Evolutionary conservation across 192 early-diverging fungal genomes (phyloP).

Genomic region (Coemansia sp.): DNA sequence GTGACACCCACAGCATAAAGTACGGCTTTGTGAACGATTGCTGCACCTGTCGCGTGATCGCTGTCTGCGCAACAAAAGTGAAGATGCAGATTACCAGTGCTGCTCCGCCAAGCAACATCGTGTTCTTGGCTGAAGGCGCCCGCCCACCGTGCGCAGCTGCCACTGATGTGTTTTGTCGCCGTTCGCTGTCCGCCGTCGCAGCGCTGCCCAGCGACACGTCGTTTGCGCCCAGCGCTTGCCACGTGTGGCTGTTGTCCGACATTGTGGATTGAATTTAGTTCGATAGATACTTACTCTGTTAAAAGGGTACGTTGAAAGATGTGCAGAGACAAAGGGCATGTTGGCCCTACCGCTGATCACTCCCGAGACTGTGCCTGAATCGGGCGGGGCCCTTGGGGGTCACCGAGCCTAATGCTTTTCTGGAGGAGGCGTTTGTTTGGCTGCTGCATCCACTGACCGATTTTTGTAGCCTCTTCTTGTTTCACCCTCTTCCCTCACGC

Average conservation of each 20-base stretch:
- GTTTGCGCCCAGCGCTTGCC: neutral
- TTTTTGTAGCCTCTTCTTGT: neutral
- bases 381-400: neutral
- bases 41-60: conserved; percentile 50
- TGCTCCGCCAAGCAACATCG: conserved; percentile 39
- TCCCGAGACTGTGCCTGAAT: neutral
- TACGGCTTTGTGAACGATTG: conserved; percentile 52
- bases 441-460: neutral
- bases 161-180: too few species aligned
- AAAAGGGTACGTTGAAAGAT: too few species aligned
- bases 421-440: neutral
- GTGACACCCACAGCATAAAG: conserved; percentile 58
- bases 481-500: neutral
- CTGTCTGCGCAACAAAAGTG: conserved; percentile 40
- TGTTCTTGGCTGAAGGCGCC: conserved; percentile 35
- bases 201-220: neutral
- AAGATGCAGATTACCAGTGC: conserved; percentile 44
- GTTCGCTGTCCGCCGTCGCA: too few species aligned
- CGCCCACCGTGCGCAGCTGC: neutral
- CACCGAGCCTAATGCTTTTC: neutral
- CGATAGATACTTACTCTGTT: too few species aligned
- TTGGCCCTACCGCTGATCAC: neutral
- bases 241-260: too few species aligned
- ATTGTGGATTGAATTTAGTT: too few species aligned
- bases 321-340: neutral